A percentile compares a stretch with the other conserved stretches of the same genome.
Evolutionary conservation across 305 asterid genomes (phyloP).

Genomic region (Petunia hybrid): DNA sequence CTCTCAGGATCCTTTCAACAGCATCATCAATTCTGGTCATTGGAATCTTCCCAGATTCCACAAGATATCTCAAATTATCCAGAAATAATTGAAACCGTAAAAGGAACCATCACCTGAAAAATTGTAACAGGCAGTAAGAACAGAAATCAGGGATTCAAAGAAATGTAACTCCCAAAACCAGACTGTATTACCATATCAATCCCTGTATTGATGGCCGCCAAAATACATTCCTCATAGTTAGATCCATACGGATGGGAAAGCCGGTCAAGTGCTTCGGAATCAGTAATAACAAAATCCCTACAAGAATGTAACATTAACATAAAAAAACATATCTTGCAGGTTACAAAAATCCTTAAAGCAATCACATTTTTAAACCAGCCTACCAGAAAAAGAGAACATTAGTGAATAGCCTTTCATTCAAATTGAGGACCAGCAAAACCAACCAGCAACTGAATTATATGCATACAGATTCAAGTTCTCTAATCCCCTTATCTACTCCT

Average conservation of each 20-base stretch:
- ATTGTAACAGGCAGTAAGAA: background rate
- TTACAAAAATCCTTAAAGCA: background rate
- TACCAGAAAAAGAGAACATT: constrained; percentile 8
- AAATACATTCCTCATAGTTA: constrained; percentile 66
- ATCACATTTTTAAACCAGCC: background rate
- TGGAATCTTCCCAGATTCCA: constrained; percentile 69
- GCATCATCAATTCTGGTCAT: constrained; percentile 90
- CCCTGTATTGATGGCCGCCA: constrained; percentile 74
- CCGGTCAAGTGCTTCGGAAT: constrained; percentile 80
- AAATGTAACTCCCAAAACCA: background rate
- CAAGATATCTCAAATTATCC: constrained; percentile 65
- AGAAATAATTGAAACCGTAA: constrained; percentile 67
- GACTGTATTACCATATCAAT: constrained; percentile 71
- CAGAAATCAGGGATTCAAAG: constrained; percentile 18
- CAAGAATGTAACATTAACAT: constrained; percentile 36
- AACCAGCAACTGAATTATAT: background rate
- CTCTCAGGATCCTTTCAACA: constrained; percentile 85
- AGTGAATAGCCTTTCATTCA: constrained; percentile 14
- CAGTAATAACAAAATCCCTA: constrained; percentile 83
- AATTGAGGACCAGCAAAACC: background rate
- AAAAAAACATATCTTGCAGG: background rate
- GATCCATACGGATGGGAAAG: constrained; percentile 76
- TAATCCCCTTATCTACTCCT: background rate
- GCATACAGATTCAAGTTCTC: constrained; percentile 14
- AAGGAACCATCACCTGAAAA: constrained; percentile 89